Evolutionary conservation across 2,329 filamentous ascomycete species (phyloP).

Genomic region (Colletotrichum cordylinicola): DNA sequence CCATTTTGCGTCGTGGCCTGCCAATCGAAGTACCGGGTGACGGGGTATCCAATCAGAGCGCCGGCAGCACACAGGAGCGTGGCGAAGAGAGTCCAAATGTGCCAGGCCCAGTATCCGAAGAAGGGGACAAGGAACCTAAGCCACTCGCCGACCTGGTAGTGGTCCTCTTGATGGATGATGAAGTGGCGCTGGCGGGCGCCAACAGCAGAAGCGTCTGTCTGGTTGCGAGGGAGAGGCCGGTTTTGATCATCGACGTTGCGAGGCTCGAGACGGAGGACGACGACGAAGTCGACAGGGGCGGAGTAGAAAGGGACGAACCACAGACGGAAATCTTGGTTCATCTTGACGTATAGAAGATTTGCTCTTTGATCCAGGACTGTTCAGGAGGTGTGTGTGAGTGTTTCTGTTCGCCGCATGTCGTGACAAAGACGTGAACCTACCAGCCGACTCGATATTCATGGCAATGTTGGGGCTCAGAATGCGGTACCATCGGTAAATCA

Average conservation of each 20-base stretch:
- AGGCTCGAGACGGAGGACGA: constrained; percentile 67
- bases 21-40: constrained; percentile 8
- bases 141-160: constrained; percentile 80
- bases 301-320: constrained; percentile 81
- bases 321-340: constrained; percentile 78
- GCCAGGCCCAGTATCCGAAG: constrained; percentile 59
- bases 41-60: constrained; percentile 10
- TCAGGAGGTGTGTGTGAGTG: neutral
- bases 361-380: constrained; percentile 24
- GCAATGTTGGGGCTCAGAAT: constrained; percentile 79
- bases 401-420: neutral
- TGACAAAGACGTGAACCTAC: constrained; percentile 36
- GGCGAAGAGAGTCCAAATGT: constrained; percentile 66
- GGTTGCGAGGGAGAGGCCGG: constrained; percentile 21
- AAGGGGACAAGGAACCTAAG: constrained; percentile 74
- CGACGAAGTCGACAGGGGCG: constrained; percentile 70
- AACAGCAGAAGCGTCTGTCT: constrained; percentile 14
- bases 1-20: neutral
- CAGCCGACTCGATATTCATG: constrained; percentile 65
- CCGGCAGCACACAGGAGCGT: constrained; percentile 70
- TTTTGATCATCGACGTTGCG: constrained; percentile 36
- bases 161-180: constrained; percentile 78
- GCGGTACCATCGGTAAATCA: constrained; percentile 85
- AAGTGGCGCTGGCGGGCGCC: constrained; percentile 71
- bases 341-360: constrained; percentile 71